Base-by-base conservation (phyloP, 2,329 filamentous ascomycete genomes). In the Talaromyces islandicus region DNA sequence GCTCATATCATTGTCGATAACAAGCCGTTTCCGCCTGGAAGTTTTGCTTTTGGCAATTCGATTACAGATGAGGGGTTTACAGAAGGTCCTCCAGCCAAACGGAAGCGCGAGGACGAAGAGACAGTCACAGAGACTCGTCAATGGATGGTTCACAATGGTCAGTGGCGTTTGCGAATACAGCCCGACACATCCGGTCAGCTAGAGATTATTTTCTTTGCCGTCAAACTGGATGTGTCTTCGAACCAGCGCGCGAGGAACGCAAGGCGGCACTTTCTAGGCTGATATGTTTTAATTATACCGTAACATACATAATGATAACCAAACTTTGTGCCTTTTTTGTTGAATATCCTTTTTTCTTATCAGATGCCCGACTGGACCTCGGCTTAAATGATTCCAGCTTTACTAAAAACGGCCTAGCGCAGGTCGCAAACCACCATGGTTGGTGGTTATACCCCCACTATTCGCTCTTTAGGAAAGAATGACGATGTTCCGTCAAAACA, bases 171-270 rank as follows among this genome's bases (percentile, higher is more conserved):
- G 65, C 81, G 84, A 48, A 84, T 95, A 29, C 86, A 88, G 68
- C 73, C 75, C 7, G 29, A 78, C 75, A 30, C 78, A 77, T 41
- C 78, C 79, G 2, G 54, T 19, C 60, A 57, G n/a, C 30, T 60
- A 19, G 88, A 93, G 74, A 88, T 90, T 61, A 81, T 91, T 24
- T 80, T 96, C 55, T 81, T 89, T 17, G 89, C 86, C 0, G 89
- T 92, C 35, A 91, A 90, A 73, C 70, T 96, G 27, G 89, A 95
- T 65, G 88, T 87, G 0, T 83, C 86, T 66, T 88, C 82, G 57
- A 82, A 80, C 7, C 85, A 93, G 73, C 78, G 80, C 63, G 81
- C 81, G 11, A 82, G 90, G 64, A 96, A 95, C 75, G 75, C 75
- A 55, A 73, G 79, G 56, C 82, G 89, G 63, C 76, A 75, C 0